Conservation (phyloP, 2,329 filamentous ascomycete species). For the Xylaria sp. region DNA sequence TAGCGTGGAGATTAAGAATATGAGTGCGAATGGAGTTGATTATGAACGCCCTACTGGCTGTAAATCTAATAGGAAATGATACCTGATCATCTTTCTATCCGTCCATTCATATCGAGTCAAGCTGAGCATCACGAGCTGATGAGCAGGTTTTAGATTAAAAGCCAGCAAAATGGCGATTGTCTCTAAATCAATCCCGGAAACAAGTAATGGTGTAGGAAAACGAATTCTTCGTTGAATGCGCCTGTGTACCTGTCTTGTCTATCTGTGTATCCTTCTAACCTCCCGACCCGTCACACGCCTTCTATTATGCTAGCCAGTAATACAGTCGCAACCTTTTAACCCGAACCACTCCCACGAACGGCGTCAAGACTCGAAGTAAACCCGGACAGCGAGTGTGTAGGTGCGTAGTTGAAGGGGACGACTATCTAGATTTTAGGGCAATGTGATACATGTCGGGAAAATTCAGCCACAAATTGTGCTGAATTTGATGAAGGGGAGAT, state of each 20-base stretch:
- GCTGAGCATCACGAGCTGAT: neutral
- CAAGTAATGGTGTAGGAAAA: constrained; percentile 28
- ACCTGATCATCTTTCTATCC: too few species aligned
- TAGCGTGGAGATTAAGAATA: neutral
- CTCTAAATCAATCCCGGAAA: neutral
- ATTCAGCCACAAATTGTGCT: too few species aligned
- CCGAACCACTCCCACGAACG: neutral
- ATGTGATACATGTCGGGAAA: too few species aligned
- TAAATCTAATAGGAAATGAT: neutral
- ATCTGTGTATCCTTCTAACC: constrained; percentile 1
- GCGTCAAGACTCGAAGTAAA: neutral
- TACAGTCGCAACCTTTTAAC: neutral
- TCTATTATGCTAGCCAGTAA: neutral
- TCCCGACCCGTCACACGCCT: neutral
- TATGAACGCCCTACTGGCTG: neutral
- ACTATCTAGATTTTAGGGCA: too few species aligned
- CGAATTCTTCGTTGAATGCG: neutral
- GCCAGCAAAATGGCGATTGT: neutral
- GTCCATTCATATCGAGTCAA: neutral
- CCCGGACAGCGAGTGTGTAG: neutral
- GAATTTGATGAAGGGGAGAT: too few species aligned
- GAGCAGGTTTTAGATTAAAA: neutral
- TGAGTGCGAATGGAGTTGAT: neutral
- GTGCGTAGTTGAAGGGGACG: neutral
- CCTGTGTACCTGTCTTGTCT: constrained; percentile 14